Evolutionary conservation across 805 yeast species (phyloP).

Genomic region (Sugiyamaella marilandica): DNA sequence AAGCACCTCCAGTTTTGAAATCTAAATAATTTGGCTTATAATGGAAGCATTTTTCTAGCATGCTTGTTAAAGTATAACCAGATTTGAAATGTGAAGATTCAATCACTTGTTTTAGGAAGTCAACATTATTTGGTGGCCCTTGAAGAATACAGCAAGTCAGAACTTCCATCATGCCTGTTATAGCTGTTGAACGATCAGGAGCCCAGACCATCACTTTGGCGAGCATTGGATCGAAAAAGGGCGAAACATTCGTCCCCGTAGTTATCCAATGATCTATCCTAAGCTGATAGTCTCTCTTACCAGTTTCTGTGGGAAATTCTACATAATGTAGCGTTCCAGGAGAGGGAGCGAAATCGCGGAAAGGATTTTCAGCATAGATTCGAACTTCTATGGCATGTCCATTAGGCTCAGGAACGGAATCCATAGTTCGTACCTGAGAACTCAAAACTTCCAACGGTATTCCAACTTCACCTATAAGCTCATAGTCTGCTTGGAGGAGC

Average conservation of each 20-base stretch:
- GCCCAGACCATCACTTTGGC: constrained; percentile 96
- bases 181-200: constrained; percentile 76
- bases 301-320: constrained; percentile 79
- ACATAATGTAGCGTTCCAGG: constrained; percentile 85
- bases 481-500: constrained; percentile 83
- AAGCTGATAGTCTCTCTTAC: constrained; percentile 64
- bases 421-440: constrained; percentile 39
- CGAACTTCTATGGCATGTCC: constrained; percentile 97
- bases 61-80: constrained; percentile 80
- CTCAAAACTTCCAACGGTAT: background rate
- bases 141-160: constrained; percentile 77
- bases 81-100: constrained; percentile 51
- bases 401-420: constrained; percentile 49
- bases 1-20: constrained; percentile 82
- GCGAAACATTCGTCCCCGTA: constrained; percentile 44
- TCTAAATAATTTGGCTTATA: constrained; percentile 83
- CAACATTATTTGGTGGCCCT: constrained; percentile 86
- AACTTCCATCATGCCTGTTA: constrained; percentile 69
- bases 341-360: constrained; percentile 70
- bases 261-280: constrained; percentile 83
- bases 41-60: constrained; percentile 63
- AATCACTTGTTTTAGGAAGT: constrained; percentile 84
- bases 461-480: constrained; percentile 52
- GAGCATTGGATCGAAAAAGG: constrained; percentile 90
- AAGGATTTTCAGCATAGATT: constrained; percentile 93